Evolutionary conservation across 352 stramenopile genomes (phyloP).

Genomic region (Pythium brassicae): DNA sequence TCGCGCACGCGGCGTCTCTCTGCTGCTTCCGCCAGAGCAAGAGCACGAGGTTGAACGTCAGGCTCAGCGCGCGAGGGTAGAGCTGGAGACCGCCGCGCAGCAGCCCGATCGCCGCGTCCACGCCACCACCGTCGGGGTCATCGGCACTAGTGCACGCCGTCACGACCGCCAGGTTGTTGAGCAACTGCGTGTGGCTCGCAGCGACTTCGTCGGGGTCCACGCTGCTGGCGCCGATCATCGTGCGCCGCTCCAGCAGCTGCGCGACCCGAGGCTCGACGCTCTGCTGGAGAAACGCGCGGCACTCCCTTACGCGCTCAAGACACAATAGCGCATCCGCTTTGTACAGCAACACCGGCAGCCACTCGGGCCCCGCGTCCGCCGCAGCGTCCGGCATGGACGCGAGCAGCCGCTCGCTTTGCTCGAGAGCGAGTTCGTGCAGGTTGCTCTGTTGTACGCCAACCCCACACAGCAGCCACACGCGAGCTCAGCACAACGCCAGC

Average conservation of each 20-base stretch:
- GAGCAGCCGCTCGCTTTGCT: slow-evolving; percentile 34
- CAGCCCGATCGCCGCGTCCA: slow-evolving; percentile 35
- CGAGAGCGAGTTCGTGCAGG: slow-evolving; percentile 31
- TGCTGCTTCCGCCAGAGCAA: slow-evolving; percentile 62
- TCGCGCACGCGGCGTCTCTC: slow-evolving; percentile 34
- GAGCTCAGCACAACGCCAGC: neutral
- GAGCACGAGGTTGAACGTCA: slow-evolving; percentile 75
- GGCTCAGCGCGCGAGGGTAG: slow-evolving; percentile 35
- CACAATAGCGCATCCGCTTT: slow-evolving; percentile 74
- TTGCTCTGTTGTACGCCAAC: slow-evolving; percentile 2
- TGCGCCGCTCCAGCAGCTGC: neutral
- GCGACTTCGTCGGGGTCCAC: slow-evolving; percentile 20
- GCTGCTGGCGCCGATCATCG: slow-evolving; percentile 2
- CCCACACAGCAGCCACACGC: neutral
- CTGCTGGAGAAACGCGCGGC: slow-evolving; percentile 31
- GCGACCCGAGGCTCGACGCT: slow-evolving; percentile 25
- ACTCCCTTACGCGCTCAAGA: slow-evolving; percentile 67
- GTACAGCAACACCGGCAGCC: slow-evolving; percentile 43
- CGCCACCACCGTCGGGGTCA: slow-evolving; percentile 10
- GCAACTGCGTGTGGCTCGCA: slow-evolving; percentile 43
- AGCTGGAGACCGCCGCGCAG: slow-evolving; percentile 34
- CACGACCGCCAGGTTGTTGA: slow-evolving; percentile 75
- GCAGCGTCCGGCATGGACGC: neutral
- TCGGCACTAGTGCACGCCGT: slow-evolving; percentile 23
- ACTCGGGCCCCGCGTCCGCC: neutral